Base-by-base conservation (phyloP, 2,329 filamentous ascomycete genomes). In the Trichoderma koningiopsis region DNA sequence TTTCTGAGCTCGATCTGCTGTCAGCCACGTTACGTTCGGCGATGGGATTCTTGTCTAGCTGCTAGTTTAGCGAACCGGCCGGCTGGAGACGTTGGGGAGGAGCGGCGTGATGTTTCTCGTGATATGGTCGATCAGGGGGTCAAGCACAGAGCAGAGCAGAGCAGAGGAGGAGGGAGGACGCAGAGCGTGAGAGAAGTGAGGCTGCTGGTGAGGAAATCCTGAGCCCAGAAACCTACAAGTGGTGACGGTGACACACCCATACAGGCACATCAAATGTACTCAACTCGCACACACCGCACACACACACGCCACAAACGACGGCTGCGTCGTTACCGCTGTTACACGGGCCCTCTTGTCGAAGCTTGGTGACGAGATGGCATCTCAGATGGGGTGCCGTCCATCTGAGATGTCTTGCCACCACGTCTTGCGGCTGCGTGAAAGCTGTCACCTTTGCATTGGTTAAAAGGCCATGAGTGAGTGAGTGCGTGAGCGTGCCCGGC, bases 1-100 rank as follows among this genome's bases (percentile, higher is more conserved):
- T 52, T 66, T 43, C 40, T 66, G 33, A 55, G 29, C 37, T 47
- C 35, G 63, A 66, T 66, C 63, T 58, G 63, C 63, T 52, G 63
- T 66, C 63, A 49, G 53, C 57, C 63, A 58, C 61, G 53, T 66
- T 49, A 49, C 37, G 63, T 66, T 66, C 63, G 63, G 63, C 63
- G 53, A 58, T 66, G 53, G 52, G 24, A 49, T 49, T 43, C 37
- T 43, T 43, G 33, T 13, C 11, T 35, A 13, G 33, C 33, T 19
- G 40, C 40, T 66, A 49, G 53, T 62, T 66, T 66, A 58, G 63
- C 63, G 63, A 66, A 55, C 63, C 63, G 22, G 63, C 52, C 29
- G 63, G 55, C 63, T 66, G 63, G 63, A 66, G 63, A 59, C 52
- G 53, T 56, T 19, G n/a, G 31, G 22, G 37, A 14, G 29, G 22